These are phyloP conservation scores for Fusarium compactum DNA, from an alignment of 2,329 filamentous ascomycete species.

Conservation along the genomic window DNA sequence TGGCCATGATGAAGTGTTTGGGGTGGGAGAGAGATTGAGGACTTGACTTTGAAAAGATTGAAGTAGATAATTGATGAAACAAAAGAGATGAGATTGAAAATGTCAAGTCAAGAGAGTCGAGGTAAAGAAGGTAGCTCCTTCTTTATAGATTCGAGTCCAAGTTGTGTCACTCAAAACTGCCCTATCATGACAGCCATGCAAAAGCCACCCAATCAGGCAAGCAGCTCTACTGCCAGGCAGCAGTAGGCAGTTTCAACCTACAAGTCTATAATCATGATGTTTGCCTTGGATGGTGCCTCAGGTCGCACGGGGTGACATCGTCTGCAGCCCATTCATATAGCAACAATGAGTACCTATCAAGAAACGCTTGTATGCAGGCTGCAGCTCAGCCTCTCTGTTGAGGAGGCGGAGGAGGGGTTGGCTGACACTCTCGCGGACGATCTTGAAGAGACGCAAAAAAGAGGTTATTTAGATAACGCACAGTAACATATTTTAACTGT, in stretches of 20 bases:
- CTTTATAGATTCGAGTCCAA: constrained; percentile 23
- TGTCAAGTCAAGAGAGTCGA: neutral
- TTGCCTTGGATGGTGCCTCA: constrained; percentile 10
- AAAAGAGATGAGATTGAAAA: neutral
- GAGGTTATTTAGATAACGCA: neutral
- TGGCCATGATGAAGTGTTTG: constrained; percentile 27
- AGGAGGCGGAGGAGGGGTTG: constrained; percentile 1
- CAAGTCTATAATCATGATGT: neutral
- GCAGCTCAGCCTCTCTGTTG: constrained; percentile 15
- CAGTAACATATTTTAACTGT: neutral
- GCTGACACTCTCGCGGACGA: neutral
- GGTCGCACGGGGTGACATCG: neutral
- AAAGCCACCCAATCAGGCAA: constrained; percentile 6
- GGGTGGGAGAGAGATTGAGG: too few species aligned
- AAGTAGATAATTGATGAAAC: neutral
- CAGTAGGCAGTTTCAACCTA: constrained; percentile 16
- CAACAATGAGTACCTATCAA: neutral
- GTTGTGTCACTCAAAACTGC: constrained; percentile 1
- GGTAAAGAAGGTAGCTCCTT: neutral
- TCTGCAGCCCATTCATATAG: neutral
- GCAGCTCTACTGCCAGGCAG: constrained; percentile 30
- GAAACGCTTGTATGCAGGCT: constrained; percentile 5
- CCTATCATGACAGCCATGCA: neutral
- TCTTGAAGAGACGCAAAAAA: neutral
- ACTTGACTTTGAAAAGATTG: neutral